Evolutionary conservation across 2,329 filamentous ascomycete genomes (phyloP).

Genomic region (Whalleya microplaca): DNA sequence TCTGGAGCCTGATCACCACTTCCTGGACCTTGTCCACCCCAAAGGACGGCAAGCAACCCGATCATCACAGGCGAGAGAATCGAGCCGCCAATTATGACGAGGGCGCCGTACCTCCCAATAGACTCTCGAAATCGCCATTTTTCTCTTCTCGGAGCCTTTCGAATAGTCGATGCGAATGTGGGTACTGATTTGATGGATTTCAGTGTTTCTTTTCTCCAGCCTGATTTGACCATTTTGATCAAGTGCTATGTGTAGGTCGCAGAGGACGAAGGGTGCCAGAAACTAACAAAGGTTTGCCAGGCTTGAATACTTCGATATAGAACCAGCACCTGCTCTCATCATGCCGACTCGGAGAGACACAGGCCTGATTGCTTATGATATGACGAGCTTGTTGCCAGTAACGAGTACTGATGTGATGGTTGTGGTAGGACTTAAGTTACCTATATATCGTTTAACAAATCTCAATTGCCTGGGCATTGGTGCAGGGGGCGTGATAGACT

Average conservation of each 20-base stretch:
- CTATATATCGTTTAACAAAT: too few species aligned
- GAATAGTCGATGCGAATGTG: conserved; percentile 3
- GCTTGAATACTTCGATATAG: neutral
- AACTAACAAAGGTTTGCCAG: neutral
- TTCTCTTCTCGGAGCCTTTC: neutral
- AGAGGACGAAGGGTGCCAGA: neutral
- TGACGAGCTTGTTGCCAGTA: neutral
- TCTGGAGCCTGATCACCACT: conserved; percentile 14
- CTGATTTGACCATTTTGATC: neutral
- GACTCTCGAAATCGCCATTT: conserved; percentile 15
- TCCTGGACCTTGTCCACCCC: conserved; percentile 19
- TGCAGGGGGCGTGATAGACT: neutral
- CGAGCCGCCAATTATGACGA: conserved; percentile 20
- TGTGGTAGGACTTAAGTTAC: too few species aligned
- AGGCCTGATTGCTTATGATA: neutral
- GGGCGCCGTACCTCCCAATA: conserved; percentile 14
- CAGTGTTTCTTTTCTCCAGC: conserved; percentile 4
- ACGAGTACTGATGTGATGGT: neutral
- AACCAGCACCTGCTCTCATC: neutral
- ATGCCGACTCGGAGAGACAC: neutral
- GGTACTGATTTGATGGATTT: conserved; percentile 1
- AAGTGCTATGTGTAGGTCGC: neutral
- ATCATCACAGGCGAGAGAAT: conserved; percentile 21
- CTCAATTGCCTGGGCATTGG: too few species aligned
- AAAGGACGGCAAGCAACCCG: conserved; percentile 25